A percentile compares a stretch with the other conserved stretches of the same genome.
phyloP scores from a whole-genome alignment of 2,329 filamentous ascomycete genomes.

The Apiospora rasikravindrae region DNA sequence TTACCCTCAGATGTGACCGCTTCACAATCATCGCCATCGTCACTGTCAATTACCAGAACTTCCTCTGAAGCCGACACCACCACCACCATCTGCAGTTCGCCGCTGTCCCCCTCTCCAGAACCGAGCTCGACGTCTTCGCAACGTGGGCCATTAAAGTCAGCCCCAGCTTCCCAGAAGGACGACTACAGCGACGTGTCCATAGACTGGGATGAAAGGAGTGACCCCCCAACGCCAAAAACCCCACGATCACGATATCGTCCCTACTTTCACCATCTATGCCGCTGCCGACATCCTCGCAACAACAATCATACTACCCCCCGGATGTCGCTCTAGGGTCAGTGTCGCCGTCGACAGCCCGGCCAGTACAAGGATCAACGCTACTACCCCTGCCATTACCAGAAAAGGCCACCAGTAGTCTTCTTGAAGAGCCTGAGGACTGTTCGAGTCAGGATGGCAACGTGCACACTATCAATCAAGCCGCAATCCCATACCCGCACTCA shows the following conservation, averaged over 20 bases:
- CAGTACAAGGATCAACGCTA: neutral
- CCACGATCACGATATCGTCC: neutral
- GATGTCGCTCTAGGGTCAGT: too few relatives aligned
- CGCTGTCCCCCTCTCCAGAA: neutral
- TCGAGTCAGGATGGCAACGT: neutral
- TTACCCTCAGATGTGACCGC: too few relatives aligned
- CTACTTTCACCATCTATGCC: neutral
- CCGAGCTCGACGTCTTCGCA: neutral
- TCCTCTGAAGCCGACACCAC: neutral
- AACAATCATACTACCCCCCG: too few relatives aligned
- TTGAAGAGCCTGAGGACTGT: neutral
- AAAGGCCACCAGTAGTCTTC: neutral
- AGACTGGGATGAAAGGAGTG: neutral
- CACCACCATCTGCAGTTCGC: neutral
- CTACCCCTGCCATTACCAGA: neutral
- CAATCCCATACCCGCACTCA: neutral
- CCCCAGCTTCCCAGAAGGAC: neutral
- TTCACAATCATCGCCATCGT: neutral
- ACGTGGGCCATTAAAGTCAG: neutral
- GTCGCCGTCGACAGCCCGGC: too few relatives aligned
- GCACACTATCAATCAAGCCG: neutral
- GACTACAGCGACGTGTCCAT: neutral
- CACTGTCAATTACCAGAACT: neutral
- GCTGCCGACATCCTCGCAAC: neutral
- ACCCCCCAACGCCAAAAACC: neutral